Percentiles rank a stretch among this genome's conserved stretches.
These are phyloP conservation scores for Sordariomycetes sp. DNA, from an alignment of 2,329 filamentous ascomycete genomes.

Conservation along the genomic window DNA sequence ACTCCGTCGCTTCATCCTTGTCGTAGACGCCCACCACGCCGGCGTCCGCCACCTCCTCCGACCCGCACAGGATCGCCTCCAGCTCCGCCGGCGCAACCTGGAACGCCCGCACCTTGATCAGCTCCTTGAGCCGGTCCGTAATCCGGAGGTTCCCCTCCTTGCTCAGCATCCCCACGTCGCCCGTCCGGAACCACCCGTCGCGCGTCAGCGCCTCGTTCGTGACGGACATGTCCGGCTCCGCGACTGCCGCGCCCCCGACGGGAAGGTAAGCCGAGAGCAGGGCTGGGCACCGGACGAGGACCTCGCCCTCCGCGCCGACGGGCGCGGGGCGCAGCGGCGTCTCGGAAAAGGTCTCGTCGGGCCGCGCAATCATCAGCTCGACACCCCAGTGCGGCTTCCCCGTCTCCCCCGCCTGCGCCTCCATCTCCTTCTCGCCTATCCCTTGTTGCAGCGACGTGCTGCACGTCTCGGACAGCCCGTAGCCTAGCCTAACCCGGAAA, in stretches of 20 bases:
- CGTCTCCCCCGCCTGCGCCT: conserved; percentile 43
- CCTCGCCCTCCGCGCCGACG: conserved; percentile 44
- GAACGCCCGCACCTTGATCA: conserved; percentile 48
- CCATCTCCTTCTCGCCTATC: conserved; percentile 28
- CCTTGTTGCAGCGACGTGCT: conserved; percentile 50
- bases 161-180: conserved; percentile 52
- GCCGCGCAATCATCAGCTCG: conserved; percentile 49
- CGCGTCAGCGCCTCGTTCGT: conserved; percentile 22
- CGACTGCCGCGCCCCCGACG: conserved; percentile 25
- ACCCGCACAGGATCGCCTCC: conserved; percentile 21
- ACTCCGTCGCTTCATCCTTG: conserved; percentile 45
- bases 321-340: conserved; percentile 22
- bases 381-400: conserved; percentile 53
- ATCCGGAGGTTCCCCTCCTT: conserved; percentile 45
- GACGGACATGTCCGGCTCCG: conserved; percentile 20
- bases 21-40: conserved; percentile 48
- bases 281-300: conserved; percentile 50
- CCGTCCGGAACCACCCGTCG: conserved; percentile 60
- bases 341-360: conserved; percentile 16
- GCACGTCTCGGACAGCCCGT: conserved; percentile 64
- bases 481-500: conserved; percentile 42
- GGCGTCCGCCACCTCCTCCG: conserved; percentile 41
- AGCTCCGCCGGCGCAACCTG: conserved; percentile 44
- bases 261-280: conserved; percentile 59
- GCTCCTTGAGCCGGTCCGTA: conserved; percentile 58